These are phyloP conservation scores for Cladosporium sp. DNA, from an alignment of 2,329 filamentous ascomycete species.

Conservation along the genomic window DNA sequence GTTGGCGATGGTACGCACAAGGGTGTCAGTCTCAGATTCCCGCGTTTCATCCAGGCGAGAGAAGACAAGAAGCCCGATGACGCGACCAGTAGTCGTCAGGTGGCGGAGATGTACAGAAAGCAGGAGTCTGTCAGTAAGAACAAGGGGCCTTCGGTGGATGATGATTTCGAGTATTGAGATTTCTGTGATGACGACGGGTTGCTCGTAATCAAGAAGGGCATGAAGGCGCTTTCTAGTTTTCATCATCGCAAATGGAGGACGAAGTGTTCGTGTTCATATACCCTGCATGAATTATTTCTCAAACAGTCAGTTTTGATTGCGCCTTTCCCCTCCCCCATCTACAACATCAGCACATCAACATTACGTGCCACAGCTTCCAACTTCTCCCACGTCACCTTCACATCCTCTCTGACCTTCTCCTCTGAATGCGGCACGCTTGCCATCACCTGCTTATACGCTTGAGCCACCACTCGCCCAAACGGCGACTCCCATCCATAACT, in stretches of 20 bases:
- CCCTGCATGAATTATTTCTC: not conserved
- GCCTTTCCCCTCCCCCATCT: not conserved
- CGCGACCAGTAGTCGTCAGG: constrained; percentile 79
- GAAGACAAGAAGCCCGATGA: constrained; percentile 96
- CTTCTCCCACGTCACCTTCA: constrained; percentile 62
- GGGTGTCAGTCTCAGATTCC: constrained; percentile 87
- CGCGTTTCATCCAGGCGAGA: constrained; percentile 83
- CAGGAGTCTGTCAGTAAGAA: constrained; percentile 88
- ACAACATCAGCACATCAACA: constrained; percentile 38
- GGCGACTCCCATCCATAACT: constrained; percentile 44
- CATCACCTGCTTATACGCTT: constrained; percentile 26
- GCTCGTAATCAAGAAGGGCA: not conserved
- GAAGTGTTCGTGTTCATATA: not conserved
- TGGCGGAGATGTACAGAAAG: constrained; percentile 95
- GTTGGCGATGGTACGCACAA: constrained; percentile 61
- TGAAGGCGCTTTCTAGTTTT: not conserved
- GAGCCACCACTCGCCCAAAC: constrained; percentile 33
- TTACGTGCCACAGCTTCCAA: constrained; percentile 30
- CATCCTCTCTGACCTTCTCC: constrained; percentile 48
- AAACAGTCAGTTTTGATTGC: not conserved
- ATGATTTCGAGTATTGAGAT: constrained; percentile 93
- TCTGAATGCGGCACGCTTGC: constrained; percentile 23
- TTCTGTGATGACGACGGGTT: not conserved
- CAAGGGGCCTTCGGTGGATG: constrained; percentile 84
- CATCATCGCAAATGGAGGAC: not conserved